Conservation (phyloP, 345 rosid genomes). For the Isatis tinctoria region DNA sequence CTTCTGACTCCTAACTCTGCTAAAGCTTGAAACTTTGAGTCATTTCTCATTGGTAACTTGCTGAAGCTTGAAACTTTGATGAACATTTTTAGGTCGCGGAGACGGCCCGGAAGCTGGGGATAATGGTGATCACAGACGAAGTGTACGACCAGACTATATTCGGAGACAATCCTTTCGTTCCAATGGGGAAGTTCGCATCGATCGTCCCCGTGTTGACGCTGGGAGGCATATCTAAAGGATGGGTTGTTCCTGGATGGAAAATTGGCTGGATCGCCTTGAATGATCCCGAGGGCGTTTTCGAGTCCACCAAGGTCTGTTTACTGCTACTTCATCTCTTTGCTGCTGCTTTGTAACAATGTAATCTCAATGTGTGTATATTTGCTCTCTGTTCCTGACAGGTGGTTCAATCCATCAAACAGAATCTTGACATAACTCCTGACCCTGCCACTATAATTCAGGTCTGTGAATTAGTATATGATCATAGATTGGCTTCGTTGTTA, state of each 20-base stretch:
- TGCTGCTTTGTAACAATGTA: not conserved
- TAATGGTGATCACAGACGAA: conserved; percentile 62
- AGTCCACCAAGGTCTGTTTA: conserved; percentile 36
- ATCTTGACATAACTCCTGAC: conserved; percentile 35
- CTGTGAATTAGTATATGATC: not conserved
- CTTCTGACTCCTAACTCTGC: not conserved
- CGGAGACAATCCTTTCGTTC: conserved; percentile 48
- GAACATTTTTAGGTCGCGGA: conserved; percentile 45
- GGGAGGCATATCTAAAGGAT: conserved; percentile 64
- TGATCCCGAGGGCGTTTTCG: conserved; percentile 42
- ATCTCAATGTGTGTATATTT: not conserved
- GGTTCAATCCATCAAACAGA: conserved; percentile 38
- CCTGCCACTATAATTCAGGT: conserved; percentile 63
- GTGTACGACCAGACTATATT: conserved; percentile 46
- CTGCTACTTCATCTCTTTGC: not conserved
- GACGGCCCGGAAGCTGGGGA: conserved; percentile 55
- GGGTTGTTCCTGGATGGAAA: conserved; percentile 67
- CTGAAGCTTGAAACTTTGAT: conserved; percentile 2
- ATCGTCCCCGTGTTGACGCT: conserved; percentile 51
- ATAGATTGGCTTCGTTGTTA: not conserved
- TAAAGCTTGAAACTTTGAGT: not conserved
- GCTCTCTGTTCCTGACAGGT: conserved; percentile 30
- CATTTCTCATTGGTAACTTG: not conserved
- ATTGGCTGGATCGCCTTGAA: conserved; percentile 50
- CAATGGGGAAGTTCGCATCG: conserved; percentile 53